A percentile compares a stretch with the other conserved stretches of the same genome.
Conservation (phyloP, 495 filamentous ascomycete species). For the Trichoderma orchidacearum region DNA sequence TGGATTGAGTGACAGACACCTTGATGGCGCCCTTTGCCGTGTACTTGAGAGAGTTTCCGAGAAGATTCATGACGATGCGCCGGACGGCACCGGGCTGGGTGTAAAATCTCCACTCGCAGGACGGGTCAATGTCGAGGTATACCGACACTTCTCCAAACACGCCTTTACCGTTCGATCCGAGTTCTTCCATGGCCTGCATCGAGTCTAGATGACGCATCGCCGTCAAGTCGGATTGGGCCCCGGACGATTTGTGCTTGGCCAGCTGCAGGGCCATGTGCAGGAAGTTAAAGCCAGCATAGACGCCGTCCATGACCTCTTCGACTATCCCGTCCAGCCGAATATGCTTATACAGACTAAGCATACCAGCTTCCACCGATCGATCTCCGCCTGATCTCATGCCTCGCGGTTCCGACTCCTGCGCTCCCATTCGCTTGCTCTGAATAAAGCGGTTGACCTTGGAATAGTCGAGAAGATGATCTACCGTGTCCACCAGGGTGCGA, state of each 20-base stretch:
- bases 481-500: constrained; percentile 62
- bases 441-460: constrained; percentile 5
- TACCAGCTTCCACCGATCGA: constrained; percentile 9
- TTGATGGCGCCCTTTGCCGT: constrained; percentile 53
- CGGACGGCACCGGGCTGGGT: constrained; percentile 61
- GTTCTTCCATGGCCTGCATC: constrained; percentile 1
- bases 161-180: constrained; percentile 3
- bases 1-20: constrained; percentile 38
- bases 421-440: not conserved
- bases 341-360: constrained; percentile 9
- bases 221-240: not conserved
- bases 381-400: constrained; percentile 2
- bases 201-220: constrained; percentile 1
- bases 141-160: constrained; percentile 30
- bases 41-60: constrained; percentile 76
- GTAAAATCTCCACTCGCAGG: constrained; percentile 45
- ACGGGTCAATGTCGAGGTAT: constrained; percentile 46
- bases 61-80: constrained; percentile 68
- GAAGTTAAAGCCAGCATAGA: constrained; percentile 38
- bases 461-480: constrained; percentile 55
- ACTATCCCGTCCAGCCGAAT: constrained; percentile 32
- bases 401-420: not conserved
- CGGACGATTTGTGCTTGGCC: constrained; percentile 7
- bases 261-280: constrained; percentile 10
- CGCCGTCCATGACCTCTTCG: constrained; percentile 46